Conservation (phyloP, 139 green algal species). For the Closterium sp. region DNA sequence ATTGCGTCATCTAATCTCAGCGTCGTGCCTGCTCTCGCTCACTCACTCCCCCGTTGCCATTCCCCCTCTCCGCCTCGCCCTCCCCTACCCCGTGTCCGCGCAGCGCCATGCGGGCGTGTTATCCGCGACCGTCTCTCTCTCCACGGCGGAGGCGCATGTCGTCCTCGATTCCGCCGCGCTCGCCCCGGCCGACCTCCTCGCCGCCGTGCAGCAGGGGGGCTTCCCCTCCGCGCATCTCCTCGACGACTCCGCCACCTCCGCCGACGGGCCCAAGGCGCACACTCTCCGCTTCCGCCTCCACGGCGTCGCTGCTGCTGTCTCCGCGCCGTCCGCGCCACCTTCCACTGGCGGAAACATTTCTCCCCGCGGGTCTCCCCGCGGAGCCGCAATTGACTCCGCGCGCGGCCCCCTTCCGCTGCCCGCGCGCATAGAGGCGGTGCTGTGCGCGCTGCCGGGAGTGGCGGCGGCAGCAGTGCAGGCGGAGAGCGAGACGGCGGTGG, state of each 20-base stretch:
- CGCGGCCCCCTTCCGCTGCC: background rate
- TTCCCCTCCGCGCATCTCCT: slow-evolving; percentile 12
- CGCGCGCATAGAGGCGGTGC: background rate
- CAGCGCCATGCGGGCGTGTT: slow-evolving; percentile 23
- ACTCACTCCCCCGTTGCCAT: background rate
- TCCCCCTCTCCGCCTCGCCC: background rate
- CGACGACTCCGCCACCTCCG: slow-evolving; percentile 1
- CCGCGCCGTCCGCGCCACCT: background rate
- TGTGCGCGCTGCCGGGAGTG: slow-evolving; percentile 1
- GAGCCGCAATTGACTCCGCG: background rate
- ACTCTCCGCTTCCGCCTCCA: background rate
- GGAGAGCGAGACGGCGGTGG: slow-evolving; percentile 21
- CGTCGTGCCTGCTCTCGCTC: background rate
- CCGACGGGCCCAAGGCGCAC: background rate
- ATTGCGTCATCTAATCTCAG: background rate
- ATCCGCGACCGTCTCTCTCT: slow-evolving; percentile 20
- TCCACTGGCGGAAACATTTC: background rate
- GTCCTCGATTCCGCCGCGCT: slow-evolving; percentile 18
- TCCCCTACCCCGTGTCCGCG: background rate
- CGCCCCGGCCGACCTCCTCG: slow-evolving; percentile 1
- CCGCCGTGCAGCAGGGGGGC: slow-evolving; percentile 34
- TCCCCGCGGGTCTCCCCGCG: background rate
- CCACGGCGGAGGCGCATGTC: slow-evolving; percentile 38
- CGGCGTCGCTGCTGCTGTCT: background rate
- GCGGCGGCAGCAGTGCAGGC: background rate